These are phyloP conservation scores for Aspergillus sp. DNA, from an alignment of 2,329 filamentous ascomycete genomes.

Conservation along the genomic window DNA sequence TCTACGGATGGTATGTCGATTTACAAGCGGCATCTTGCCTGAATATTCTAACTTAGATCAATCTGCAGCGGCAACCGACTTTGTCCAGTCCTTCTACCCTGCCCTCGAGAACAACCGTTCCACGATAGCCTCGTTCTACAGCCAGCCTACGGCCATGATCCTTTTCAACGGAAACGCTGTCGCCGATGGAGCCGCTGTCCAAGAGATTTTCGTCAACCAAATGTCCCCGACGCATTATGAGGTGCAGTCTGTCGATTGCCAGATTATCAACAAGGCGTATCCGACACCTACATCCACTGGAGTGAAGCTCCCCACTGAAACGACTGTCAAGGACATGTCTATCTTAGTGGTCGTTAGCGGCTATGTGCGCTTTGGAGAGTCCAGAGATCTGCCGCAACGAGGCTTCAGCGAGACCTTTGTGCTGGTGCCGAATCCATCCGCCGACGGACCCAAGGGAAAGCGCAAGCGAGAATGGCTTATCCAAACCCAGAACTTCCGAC, in stretches of 20 bases:
- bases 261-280: constrained; percentile 72
- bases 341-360: constrained; percentile 75
- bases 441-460: constrained; percentile 58
- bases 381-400: constrained; percentile 62
- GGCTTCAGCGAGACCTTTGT: constrained; percentile 81
- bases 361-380: constrained; percentile 66
- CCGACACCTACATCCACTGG: constrained; percentile 54
- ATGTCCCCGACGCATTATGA: constrained; percentile 68
- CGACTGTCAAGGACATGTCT: constrained; percentile 60
- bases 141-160: constrained; percentile 63
- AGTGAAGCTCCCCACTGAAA: constrained; percentile 43
- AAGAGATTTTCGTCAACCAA: constrained; percentile 67
- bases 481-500: constrained; percentile 70
- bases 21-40: neutral
- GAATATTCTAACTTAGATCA: neutral
- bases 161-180: constrained; percentile 75
- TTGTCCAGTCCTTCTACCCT: constrained; percentile 73
- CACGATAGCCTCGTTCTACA: constrained; percentile 70
- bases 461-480: constrained; percentile 64
- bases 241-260: constrained; percentile 72
- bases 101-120: constrained; percentile 64
- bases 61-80: constrained; percentile 65
- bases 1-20: constrained; percentile 44
- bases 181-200: constrained; percentile 64
- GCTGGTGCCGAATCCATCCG: constrained; percentile 67